Conservation (phyloP, 192 early-diverging fungal genomes). For the Fimicolochytrium jonesii region DNA sequence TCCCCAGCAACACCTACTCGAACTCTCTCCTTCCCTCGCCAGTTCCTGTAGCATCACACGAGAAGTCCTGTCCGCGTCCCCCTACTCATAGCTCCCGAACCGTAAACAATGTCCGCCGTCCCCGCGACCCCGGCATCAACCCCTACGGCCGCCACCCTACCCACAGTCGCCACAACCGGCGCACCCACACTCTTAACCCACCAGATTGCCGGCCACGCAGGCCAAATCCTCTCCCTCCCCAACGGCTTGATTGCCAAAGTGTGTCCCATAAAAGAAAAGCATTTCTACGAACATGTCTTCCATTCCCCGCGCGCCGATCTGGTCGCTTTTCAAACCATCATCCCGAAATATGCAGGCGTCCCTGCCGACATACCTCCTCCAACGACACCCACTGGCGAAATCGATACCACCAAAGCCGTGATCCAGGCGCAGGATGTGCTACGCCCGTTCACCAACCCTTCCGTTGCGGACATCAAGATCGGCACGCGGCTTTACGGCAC, state of each 20-base stretch:
- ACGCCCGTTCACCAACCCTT: constrained; percentile 63
- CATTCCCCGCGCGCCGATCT: constrained; percentile 19
- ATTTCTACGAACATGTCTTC: constrained; percentile 65
- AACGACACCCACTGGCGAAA: constrained; percentile 42
- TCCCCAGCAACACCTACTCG: too few species aligned
- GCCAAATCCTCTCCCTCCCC: constrained; percentile 56
- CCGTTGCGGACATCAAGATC: constrained; percentile 84
- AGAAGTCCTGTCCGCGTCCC: too few species aligned
- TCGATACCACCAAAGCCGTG: too few species aligned
- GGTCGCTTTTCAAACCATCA: background rate
- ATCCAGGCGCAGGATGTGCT: constrained; percentile 80
- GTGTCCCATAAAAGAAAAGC: constrained; percentile 53
- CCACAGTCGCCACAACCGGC: background rate
- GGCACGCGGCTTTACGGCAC: constrained; percentile 73
- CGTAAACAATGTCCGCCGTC: too few species aligned
- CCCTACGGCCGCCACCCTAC: background rate
- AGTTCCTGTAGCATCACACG: too few species aligned
- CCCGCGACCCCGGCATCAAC: too few species aligned
- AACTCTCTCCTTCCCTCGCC: too few species aligned
- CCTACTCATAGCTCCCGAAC: too few species aligned
- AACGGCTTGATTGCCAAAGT: constrained; percentile 72
- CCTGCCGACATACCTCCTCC: background rate
- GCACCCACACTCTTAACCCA: background rate
- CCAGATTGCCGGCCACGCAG: constrained; percentile 82
- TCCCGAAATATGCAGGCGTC: constrained; percentile 1